Conservation (phyloP, 2,329 filamentous ascomycete species). For the Sclerotinia spermophila region DNA sequence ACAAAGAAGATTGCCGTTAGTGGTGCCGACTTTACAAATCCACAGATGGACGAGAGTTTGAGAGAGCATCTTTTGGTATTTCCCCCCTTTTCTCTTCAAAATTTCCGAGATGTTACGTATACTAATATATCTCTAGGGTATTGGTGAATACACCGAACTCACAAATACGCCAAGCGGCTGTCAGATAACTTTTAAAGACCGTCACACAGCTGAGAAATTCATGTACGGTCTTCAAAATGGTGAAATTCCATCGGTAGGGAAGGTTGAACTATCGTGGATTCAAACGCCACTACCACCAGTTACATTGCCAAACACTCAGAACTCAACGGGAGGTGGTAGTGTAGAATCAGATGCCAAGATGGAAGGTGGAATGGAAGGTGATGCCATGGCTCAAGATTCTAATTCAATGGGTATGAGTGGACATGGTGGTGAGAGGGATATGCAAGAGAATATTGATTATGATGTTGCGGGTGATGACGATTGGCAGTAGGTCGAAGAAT, state of each 20-base stretch:
- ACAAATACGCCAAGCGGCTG: constrained; percentile 47
- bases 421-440: constrained; percentile 20
- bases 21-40: constrained; percentile 59
- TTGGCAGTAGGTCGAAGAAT: constrained; percentile 22
- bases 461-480: constrained; percentile 43
- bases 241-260: constrained; percentile 59
- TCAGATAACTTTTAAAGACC: constrained; percentile 61
- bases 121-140: constrained; percentile 43
- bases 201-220: constrained; percentile 68
- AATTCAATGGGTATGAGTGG: constrained; percentile 21
- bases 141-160: constrained; percentile 60
- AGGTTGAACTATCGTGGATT: constrained; percentile 65
- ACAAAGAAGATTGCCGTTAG: constrained; percentile 64
- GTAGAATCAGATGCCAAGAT: constrained; percentile 14
- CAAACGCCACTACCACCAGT: constrained; percentile 33
- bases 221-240: constrained; percentile 55
- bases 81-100: background rate
- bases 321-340: constrained; percentile 1
- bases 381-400: constrained; percentile 32
- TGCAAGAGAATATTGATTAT: constrained; percentile 38
- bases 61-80: constrained; percentile 66
- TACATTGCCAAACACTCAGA: constrained; percentile 20
- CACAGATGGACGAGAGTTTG: constrained; percentile 64
- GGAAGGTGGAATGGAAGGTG: constrained; percentile 34
- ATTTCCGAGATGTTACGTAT: background rate